A percentile compares a stretch with the other conserved stretches of the same genome.
Evolutionary conservation across 805 yeast genomes (phyloP).

Genomic region (Starmerella stellata): DNA sequence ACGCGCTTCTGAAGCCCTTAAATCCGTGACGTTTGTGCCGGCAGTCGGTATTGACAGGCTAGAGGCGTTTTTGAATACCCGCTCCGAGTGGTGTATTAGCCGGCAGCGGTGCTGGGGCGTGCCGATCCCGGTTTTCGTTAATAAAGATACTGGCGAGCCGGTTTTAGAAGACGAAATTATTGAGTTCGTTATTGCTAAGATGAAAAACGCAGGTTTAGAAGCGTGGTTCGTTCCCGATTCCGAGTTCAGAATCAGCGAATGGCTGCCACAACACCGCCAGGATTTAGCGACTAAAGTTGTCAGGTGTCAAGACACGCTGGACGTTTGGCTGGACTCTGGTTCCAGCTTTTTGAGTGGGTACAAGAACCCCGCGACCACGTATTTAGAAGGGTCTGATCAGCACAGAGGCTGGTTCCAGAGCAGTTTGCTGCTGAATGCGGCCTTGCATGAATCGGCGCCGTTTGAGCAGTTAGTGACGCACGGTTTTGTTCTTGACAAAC

Average conservation of each 20-base stretch:
- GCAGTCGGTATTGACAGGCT: conserved; percentile 54
- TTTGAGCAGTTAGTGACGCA: conserved; percentile 67
- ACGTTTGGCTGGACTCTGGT: conserved; percentile 98
- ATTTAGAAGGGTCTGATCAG: conserved; percentile 93
- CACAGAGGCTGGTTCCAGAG: conserved; percentile 99
- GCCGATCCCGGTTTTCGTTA: conserved; percentile 76
- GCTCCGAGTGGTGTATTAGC: conserved; percentile 96
- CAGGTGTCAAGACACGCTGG: conserved; percentile 84
- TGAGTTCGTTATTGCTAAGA: conserved; percentile 36
- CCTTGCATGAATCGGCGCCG: conserved; percentile 38
- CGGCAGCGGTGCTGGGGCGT: conserved; percentile 97
- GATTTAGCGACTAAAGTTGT: conserved; percentile 29
- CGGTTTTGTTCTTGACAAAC: conserved; percentile 78
- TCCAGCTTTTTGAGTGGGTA: conserved; percentile 60
- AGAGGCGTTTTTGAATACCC: conserved; percentile 47
- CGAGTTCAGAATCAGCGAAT: conserved; percentile 31
- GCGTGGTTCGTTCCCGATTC: conserved; percentile 56
- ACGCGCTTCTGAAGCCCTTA: conserved; percentile 48
- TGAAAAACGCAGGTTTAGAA: conserved; percentile 38
- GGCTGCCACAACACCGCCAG: conserved; percentile 46
- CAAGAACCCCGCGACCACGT: conserved; percentile 38
- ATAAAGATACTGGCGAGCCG: conserved; percentile 42
- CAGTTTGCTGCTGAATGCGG: conserved; percentile 62
- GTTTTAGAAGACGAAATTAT: conserved; percentile 41
- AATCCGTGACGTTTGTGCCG: conserved; percentile 54